Base-by-base conservation (phyloP, 2,329 filamentous ascomycete species). In the Tolypocladium endophyticum region DNA sequence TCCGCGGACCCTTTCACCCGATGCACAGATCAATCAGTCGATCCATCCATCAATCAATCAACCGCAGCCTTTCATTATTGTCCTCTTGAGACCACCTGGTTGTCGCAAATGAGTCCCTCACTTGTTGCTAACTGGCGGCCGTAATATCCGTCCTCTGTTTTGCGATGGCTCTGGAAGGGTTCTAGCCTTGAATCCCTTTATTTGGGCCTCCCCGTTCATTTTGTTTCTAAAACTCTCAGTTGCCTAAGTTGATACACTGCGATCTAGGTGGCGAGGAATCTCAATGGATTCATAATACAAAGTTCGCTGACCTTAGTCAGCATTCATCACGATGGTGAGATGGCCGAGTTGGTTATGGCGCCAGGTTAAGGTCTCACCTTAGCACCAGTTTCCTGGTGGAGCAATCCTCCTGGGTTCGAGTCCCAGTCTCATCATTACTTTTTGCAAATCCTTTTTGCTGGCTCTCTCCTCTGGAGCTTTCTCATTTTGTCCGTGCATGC, bases 351-450 rank as follows among this genome's bases (percentile, higher is more conserved):
- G 39, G 56, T 57, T 57, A 57, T 57, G 56, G 56, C 56, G 56
- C 36, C 56, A 57, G 56, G 56, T 57, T 57, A 57, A 57, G 56
- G 56, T 57, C 23, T 23, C 36, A 36, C 36, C 25, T 36, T 45
- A 52, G 18, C 43, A 45, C 25, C 54, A 56, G 55, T 56, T 65
- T 71, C 68, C 68, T 71, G 68, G 25, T 58, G 43, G 56, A 58
- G 56, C 56, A 58, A 58, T 58, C 56, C 56, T 58, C 43, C 43
- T 58, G 69, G 69, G 69, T 71, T 71, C 69, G 67, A 72, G 68
- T 71, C 69, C 69, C 68, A 68, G 68, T 72, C 69, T 69, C 65
- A 67, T 71, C 68, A 67, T 36, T 56, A 61, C 59, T 58, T 47
- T 57, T 57, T 36, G 28, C 8, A 5, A 18, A 9, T 11, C 20